Evolutionary conservation across 345 rosid genomes (phyloP).

Genomic region (Hypericum perforatum): DNA sequence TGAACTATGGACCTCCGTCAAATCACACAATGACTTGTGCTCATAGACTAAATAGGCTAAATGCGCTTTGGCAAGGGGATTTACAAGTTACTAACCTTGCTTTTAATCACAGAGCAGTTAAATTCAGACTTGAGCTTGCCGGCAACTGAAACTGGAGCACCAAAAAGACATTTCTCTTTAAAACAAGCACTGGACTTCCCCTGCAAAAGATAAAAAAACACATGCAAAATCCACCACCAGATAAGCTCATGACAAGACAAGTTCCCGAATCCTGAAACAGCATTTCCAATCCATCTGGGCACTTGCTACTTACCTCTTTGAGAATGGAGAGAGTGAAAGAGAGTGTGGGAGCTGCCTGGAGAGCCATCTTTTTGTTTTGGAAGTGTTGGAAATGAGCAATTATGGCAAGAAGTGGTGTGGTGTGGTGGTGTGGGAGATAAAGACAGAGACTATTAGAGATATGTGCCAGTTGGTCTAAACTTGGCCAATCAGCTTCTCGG

Average conservation of each 20-base stretch:
- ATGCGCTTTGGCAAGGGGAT: too few species aligned
- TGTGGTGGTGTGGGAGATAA: conserved; percentile 27
- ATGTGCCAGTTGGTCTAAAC: conserved; percentile 37
- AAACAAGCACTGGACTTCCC: conserved; percentile 45
- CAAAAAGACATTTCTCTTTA: conserved; percentile 66
- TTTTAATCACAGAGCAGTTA: conserved; percentile 40
- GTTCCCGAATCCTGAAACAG: too few species aligned
- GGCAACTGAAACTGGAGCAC: conserved; percentile 23
- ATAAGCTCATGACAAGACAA: too few species aligned
- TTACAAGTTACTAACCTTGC: conserved; percentile 36
- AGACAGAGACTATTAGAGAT: conserved; percentile 29
- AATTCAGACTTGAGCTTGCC: conserved; percentile 35
- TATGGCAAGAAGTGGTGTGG: neutral
- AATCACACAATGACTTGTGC: too few species aligned
- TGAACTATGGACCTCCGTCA: too few species aligned
- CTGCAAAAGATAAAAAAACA: conserved; percentile 28
- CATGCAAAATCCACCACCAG: too few species aligned
- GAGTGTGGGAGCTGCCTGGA: conserved; percentile 65
- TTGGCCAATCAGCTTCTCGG: conserved; percentile 44
- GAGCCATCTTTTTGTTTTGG: conserved; percentile 53
- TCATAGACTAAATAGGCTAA: too few species aligned
- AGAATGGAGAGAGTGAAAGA: conserved; percentile 47
- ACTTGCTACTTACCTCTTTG: conserved; percentile 38
- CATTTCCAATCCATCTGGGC: too few species aligned
- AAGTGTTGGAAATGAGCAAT: neutral